phyloP scores from a whole-genome alignment of 1,139 yeast species.

The Blastobotrys arbuscula region DNA sequence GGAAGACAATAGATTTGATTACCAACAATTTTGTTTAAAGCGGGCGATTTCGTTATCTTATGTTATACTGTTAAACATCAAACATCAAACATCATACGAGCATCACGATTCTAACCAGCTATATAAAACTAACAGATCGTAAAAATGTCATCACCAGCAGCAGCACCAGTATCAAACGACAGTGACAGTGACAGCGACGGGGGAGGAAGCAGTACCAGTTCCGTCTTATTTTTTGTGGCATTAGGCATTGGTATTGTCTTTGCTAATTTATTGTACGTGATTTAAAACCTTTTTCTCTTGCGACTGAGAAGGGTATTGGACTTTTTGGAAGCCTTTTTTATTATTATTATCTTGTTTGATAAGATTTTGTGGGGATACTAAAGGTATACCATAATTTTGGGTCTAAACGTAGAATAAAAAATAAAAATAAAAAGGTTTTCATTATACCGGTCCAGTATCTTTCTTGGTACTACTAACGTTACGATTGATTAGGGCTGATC shows the following conservation, averaged over 20 bases:
- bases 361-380: not conserved
- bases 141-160: slow-evolving; percentile 1
- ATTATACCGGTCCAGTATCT: too few species aligned
- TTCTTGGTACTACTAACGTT: too few species aligned
- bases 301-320: too few species aligned
- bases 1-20: too few species aligned
- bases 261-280: slow-evolving; percentile 29
- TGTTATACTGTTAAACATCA: too few species aligned
- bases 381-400: too few species aligned
- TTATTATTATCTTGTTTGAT: not conserved
- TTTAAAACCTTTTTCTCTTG: not conserved
- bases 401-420: not conserved
- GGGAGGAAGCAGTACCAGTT: slow-evolving; percentile 19
- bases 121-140: too few species aligned
- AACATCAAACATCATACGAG: too few species aligned
- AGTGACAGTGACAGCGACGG: not conserved
- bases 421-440: not conserved
- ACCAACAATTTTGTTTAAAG: too few species aligned
- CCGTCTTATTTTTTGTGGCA: slow-evolving; percentile 31
- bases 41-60: too few species aligned
- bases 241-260: slow-evolving; percentile 34
- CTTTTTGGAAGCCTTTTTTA: slow-evolving; percentile 1
- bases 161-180: slow-evolving; percentile 1
- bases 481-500: too few species aligned
- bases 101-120: too few species aligned